Percentiles rank a stretch among this genome's conserved stretches.
Conservation (phyloP, 331 rosid genomes). For the Prunus yedoensis region DNA sequence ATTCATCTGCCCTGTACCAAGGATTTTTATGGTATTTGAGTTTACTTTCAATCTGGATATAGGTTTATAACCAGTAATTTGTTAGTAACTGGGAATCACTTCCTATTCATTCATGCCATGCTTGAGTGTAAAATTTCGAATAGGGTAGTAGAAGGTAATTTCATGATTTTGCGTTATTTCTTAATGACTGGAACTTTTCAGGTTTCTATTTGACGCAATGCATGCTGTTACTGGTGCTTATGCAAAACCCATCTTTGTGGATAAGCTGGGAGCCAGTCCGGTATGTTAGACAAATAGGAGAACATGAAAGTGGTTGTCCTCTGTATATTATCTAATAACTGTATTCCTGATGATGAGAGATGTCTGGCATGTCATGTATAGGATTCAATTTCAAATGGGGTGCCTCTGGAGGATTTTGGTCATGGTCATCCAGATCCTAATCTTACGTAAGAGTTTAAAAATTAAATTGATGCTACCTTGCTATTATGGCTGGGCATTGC, state of each 20-base stretch:
- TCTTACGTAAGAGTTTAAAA: conserved; percentile 69
- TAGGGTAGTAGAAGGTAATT: background rate
- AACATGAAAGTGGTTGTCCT: conserved; percentile 1
- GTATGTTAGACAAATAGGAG: conserved; percentile 40
- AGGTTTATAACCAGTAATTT: background rate
- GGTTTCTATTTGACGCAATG: conserved; percentile 94
- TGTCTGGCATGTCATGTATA: conserved; percentile 35
- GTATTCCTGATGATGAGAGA: conserved; percentile 20
- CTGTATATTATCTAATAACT: background rate
- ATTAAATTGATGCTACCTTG: conserved; percentile 14
- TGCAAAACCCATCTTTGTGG: conserved; percentile 90
- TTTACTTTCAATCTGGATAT: background rate
- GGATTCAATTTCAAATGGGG: conserved; percentile 90
- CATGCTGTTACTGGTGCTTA: conserved; percentile 99
- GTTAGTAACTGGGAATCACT: background rate
- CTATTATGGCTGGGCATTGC: conserved; percentile 13
- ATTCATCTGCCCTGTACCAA: conserved; percentile 12
- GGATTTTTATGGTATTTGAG: conserved; percentile 11
- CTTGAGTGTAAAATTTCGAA: conserved; percentile 13
- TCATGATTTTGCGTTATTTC: conserved; percentile 22
- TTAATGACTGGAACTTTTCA: conserved; percentile 28
- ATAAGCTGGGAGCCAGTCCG: conserved; percentile 77
- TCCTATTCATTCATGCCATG: conserved; percentile 12
- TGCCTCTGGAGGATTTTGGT: conserved; percentile 95
- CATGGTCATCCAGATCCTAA: conserved; percentile 99